Evolutionary conservation across 225 moss, liverwort and hornwort genomes (phyloP), one percentile per base, ranked within the genome.

Genomic region (Polytrichum formosum): DNA sequence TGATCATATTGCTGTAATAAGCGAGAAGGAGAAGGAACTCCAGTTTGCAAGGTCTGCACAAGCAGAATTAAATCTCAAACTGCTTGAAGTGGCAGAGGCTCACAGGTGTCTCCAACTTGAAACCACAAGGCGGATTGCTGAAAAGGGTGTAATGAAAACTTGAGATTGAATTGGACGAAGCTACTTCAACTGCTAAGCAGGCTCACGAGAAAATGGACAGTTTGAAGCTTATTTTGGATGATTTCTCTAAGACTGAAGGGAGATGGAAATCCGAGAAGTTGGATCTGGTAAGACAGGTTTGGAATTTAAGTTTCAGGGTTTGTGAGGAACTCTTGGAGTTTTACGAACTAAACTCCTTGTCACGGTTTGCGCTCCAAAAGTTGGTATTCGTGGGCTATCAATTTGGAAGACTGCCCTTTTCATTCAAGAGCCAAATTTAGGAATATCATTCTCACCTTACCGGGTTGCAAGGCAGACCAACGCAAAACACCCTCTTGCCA

Each of bases 1-100:
- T 56, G 63, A 26, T 16, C 69, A 53, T 55, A 64, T 31, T 55
- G 37, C 26, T 2, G n/a, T 64, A 65, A 56, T 22, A 7, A 35
- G 35, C 46, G 69, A 56, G 69, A 75, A 75, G 64, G 70, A 69
- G 46, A 46, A 56, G 20, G 65, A 35, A 26, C 65, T 75, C 25
- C 69, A 58, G 69, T 55, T 63, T 33, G 70, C 65, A 13, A 70
- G 59, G 55, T 55, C 64, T 69, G 76, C 66, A 8, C 66, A 59
- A 66, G 53, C 58, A 21, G 53, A 66, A 60, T 29, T 71, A 5
- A 66, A 71, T 25, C 6, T 53, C 53, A 54, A 76, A 46, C 17
- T 76, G 66, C 70, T 65, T 53, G 76, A 70, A 76, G 61, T 66
- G 37, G 76, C 46, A 23, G 70, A 76, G 54, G 71, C 71, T n/a